phyloP scores from a whole-genome alignment of 2,329 filamentous ascomycete species.

The Alternaria alternata region DNA sequence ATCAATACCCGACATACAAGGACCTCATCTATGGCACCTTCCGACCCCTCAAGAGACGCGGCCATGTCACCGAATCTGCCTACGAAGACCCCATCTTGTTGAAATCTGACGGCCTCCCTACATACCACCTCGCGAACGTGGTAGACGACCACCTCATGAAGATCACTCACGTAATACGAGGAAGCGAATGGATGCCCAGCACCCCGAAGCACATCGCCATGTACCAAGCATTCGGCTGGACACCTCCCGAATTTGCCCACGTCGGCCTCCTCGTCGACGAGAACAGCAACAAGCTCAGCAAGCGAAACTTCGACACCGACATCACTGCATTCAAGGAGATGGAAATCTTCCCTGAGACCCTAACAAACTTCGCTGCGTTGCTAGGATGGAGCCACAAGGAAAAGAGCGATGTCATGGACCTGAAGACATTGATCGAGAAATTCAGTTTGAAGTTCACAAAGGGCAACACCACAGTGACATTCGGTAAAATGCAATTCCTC shows the following conservation, averaged over 20 bases:
- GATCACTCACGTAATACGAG: constrained; percentile 94
- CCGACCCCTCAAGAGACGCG: constrained; percentile 44
- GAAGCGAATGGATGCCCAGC: constrained; percentile 95
- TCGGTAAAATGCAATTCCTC: constrained; percentile 81
- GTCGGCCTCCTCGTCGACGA: constrained; percentile 59
- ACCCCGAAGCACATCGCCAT: constrained; percentile 78
- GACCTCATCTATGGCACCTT: constrained; percentile 80
- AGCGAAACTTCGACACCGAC: constrained; percentile 76
- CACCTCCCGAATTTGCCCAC: constrained; percentile 58
- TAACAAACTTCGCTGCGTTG: constrained; percentile 85
- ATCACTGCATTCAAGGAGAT: constrained; percentile 65
- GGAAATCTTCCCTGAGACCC: constrained; percentile 68
- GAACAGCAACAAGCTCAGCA: constrained; percentile 69
- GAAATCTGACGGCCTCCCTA: constrained; percentile 91
- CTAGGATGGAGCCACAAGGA: constrained; percentile 80
- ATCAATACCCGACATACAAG: constrained; percentile 68
- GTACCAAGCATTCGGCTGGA: constrained; percentile 60
- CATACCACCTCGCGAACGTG: constrained; percentile 97
- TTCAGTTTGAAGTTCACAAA: constrained; percentile 90
- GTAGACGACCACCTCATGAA: constrained; percentile 95
- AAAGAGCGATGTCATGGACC: constrained; percentile 73
- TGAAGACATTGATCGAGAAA: constrained; percentile 75
- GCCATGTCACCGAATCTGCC: constrained; percentile 54
- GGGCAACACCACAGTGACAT: constrained; percentile 84
- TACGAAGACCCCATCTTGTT: constrained; percentile 88